Evolutionary conservation across 2,329 filamentous ascomycete genomes (phyloP).

Genomic region (Aspergillus neotritici): DNA sequence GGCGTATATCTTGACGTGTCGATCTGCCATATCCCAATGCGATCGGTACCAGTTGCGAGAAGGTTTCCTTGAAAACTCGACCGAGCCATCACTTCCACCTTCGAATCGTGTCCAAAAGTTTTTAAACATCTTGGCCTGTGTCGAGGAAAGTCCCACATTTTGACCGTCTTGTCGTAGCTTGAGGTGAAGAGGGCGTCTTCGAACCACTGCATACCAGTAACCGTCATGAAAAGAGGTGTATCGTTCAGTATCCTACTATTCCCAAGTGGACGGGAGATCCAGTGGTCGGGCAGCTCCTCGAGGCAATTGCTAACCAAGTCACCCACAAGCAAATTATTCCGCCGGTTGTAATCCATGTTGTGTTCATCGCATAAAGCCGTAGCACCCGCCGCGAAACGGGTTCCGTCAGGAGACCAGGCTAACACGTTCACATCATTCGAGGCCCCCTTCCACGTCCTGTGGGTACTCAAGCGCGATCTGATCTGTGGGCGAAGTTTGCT

Average conservation of each 20-base stretch:
- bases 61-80: constrained; percentile 32
- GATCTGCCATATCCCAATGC: constrained; percentile 33
- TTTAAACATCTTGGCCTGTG: constrained; percentile 24
- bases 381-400: constrained; percentile 52
- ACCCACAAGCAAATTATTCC: constrained; percentile 53
- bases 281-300: constrained; percentile 52
- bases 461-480: constrained; percentile 25
- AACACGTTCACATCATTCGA: constrained; percentile 54
- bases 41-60: constrained; percentile 46
- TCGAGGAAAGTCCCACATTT: constrained; percentile 48
- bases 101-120: constrained; percentile 42
- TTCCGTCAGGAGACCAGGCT: constrained; percentile 52
- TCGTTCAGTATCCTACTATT: constrained; percentile 46
- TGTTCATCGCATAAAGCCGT: constrained; percentile 50
- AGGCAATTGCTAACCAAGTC: constrained; percentile 39
- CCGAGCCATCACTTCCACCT: constrained; percentile 49
- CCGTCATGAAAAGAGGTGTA: constrained; percentile 50
- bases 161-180: constrained; percentile 52
- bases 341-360: constrained; percentile 57
- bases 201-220: constrained; percentile 51
- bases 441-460: constrained; percentile 50
- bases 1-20: constrained; percentile 18
- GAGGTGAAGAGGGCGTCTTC: constrained; percentile 47
- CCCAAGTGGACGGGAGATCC: constrained; percentile 36
- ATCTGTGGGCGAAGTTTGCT: constrained; percentile 6